Conservation (phyloP, 1,284 basidiomycete species). For the Trametes sp. region DNA sequence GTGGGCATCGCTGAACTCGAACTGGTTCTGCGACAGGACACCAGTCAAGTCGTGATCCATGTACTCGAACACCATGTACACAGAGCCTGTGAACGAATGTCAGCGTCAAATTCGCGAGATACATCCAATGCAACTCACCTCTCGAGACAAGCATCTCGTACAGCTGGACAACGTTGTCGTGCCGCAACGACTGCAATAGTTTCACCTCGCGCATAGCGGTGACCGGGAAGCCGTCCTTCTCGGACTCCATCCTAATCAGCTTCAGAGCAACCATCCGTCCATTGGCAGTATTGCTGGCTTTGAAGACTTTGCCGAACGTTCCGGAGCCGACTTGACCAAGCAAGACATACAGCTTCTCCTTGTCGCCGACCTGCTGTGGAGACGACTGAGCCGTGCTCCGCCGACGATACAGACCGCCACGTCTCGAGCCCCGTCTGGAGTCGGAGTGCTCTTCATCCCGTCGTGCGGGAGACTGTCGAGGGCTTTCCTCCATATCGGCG, state of each 20-base stretch:
- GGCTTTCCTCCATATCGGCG: slow-evolving; percentile 24
- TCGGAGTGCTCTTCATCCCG: background rate
- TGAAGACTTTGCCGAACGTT: slow-evolving; percentile 99
- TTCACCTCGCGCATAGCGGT: slow-evolving; percentile 99
- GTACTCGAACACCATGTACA: slow-evolving; percentile 99
- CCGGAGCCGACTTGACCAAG: slow-evolving; percentile 97
- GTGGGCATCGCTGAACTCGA: slow-evolving; percentile 84
- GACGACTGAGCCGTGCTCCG: slow-evolving; percentile 12
- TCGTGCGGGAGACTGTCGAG: slow-evolving; percentile 5
- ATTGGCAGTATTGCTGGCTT: slow-evolving; percentile 85
- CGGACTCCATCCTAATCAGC: slow-evolving; percentile 97
- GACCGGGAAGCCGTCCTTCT: slow-evolving; percentile 98
- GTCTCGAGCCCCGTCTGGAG: slow-evolving; percentile 4
- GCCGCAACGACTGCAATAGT: slow-evolving; percentile 89
- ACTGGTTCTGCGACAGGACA: slow-evolving; percentile 90
- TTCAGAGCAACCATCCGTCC: slow-evolving; percentile 90
- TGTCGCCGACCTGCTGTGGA: slow-evolving; percentile 33
- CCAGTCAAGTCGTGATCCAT: slow-evolving; percentile 99
- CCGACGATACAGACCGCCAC: slow-evolving; percentile 18
- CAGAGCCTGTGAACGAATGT: slow-evolving; percentile 68
- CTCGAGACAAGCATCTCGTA: slow-evolving; percentile 99
- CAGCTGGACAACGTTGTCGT: slow-evolving; percentile 89
- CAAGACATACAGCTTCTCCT: slow-evolving; percentile 82
- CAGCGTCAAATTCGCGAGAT: background rate
- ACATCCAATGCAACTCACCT: slow-evolving; percentile 58